Evolutionary conservation across 352 stramenopile species (phyloP).

Genomic region (Albugo candida): DNA sequence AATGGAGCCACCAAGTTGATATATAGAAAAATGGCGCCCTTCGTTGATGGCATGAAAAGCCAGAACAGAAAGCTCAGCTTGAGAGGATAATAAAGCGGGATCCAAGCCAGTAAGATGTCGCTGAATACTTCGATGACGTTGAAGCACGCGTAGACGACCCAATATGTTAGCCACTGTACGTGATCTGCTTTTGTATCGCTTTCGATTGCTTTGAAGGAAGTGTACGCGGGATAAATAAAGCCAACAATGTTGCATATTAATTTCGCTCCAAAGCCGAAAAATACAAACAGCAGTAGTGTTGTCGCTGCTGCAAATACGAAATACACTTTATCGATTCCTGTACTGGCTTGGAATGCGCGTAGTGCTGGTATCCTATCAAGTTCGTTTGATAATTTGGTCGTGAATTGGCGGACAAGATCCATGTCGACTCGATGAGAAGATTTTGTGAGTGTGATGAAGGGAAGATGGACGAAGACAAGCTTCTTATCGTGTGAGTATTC

Average conservation of each 20-base stretch:
- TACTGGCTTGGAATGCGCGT: conserved; percentile 57
- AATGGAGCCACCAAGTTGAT: conserved; percentile 83
- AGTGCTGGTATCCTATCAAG: conserved; percentile 65
- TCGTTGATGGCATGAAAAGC: conserved; percentile 92
- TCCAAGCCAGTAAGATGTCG: conserved; percentile 93
- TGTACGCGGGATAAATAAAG: conserved; percentile 68
- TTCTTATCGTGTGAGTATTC: no score
- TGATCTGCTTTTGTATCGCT: conserved; percentile 58
- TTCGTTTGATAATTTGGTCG: conserved; percentile 67
- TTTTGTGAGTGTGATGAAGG: no score
- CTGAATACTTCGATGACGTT: conserved; percentile 92
- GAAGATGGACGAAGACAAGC: no score
- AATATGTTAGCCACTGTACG: conserved; percentile 91
- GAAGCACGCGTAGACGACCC: conserved; percentile 96
- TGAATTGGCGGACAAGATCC: no score
- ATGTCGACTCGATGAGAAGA: no score
- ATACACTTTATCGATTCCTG: conserved; percentile 79
- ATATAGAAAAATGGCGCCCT: conserved; percentile 91
- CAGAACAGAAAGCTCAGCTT: conserved; percentile 95
- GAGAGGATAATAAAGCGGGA: conserved; percentile 97
- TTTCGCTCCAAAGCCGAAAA: conserved; percentile 69
- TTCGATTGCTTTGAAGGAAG: conserved; percentile 77
- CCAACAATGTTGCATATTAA: conserved; percentile 71
- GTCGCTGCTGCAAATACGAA: conserved; percentile 38
- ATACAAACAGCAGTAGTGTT: conserved; percentile 52